Evolutionary conservation across 306 rosid genomes (phyloP), one percentile per base, ranked within the genome.

Genomic region (Vicia sativa): DNA sequence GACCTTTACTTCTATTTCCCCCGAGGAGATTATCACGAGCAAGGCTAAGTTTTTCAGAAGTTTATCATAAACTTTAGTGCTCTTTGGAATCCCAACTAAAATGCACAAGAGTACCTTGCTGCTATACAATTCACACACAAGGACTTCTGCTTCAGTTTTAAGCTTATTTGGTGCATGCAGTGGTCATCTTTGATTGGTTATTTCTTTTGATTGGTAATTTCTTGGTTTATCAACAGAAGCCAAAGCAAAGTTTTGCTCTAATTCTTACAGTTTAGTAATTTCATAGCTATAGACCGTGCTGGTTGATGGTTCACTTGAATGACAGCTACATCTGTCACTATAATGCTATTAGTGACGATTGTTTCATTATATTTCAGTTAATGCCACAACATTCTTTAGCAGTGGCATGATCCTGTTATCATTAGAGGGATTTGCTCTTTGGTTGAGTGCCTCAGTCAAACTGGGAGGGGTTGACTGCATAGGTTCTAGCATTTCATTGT

Each of bases 131-230:
- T 53, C 57, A 31, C 15, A 23, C 7, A 15, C 29, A 25, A 18
- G 25, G 65, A 64, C 41, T 64, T 62, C 21, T 64, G 70, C 58
- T 55, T 48, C 53, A 55, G 50, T 43, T 74, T 31, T 45, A 44
- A 31, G 67, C 29, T 54, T 19, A 16, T 55, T 74, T 54, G 66
- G 77, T 25, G 37, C 55, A 31, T 62, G 77, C 52, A 8, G 21
- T 62, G 25, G 12, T 63, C 19, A 62, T 49, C 42, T 50, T 11
- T 50, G 18, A 10, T 11, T 34, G 50, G 16, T 34, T 61, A 72
- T 31, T 35, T 49, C 42, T 62, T 50, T 11, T 50, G 18, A 10
- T 11, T 34, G 50, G 16, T 34, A 72, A 72, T 31, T 35, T 49
- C 42, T 62, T 25, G 42, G 42, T 49, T 59, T 60, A 61, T 61